These are phyloP conservation scores for Schizophyllum amplum DNA, from an alignment of 1,284 basidiomycete genomes.

Conservation along the genomic window DNA sequence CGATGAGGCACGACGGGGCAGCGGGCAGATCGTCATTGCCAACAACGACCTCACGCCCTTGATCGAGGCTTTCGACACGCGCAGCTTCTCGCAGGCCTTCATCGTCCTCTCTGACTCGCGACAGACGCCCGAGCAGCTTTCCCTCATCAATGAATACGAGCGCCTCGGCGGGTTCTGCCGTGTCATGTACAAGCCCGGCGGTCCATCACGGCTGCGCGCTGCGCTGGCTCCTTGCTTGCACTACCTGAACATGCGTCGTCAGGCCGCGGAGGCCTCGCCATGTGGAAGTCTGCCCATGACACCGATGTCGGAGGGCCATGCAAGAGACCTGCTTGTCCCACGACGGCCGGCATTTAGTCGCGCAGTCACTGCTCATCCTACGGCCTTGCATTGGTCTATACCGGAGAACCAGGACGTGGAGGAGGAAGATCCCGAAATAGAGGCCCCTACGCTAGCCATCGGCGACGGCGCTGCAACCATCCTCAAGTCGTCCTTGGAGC, in stretches of 20 bases:
- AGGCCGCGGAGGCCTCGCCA: constrained; percentile 7
- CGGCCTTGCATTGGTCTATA: constrained; percentile 19
- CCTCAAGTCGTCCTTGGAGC: constrained; percentile 49
- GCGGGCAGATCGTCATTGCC: constrained; percentile 74
- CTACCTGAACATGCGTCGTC: constrained; percentile 43
- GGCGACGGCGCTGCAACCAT: constrained; percentile 49
- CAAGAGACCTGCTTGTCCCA: not conserved
- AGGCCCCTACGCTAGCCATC: constrained; percentile 42
- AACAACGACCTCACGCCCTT: constrained; percentile 73
- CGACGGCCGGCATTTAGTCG: constrained; percentile 16
- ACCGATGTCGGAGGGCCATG: constrained; percentile 13
- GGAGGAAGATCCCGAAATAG: constrained; percentile 22
- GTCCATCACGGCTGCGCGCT: constrained; percentile 67
- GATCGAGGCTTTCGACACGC: constrained; percentile 44
- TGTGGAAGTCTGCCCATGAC: constrained; percentile 12
- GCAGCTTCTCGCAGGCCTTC: constrained; percentile 57
- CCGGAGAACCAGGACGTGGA: constrained; percentile 10
- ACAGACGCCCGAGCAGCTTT: constrained; percentile 57
- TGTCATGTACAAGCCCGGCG: constrained; percentile 84
- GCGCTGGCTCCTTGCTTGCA: constrained; percentile 69
- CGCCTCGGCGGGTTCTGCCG: constrained; percentile 82
- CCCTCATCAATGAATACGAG: constrained; percentile 63
- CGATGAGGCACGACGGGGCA: constrained; percentile 32
- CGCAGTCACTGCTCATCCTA: constrained; percentile 40
- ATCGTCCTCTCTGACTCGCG: constrained; percentile 69